Conservation (phyloP, 2,329 filamentous ascomycete species). For the Beauveria varroae region DNA sequence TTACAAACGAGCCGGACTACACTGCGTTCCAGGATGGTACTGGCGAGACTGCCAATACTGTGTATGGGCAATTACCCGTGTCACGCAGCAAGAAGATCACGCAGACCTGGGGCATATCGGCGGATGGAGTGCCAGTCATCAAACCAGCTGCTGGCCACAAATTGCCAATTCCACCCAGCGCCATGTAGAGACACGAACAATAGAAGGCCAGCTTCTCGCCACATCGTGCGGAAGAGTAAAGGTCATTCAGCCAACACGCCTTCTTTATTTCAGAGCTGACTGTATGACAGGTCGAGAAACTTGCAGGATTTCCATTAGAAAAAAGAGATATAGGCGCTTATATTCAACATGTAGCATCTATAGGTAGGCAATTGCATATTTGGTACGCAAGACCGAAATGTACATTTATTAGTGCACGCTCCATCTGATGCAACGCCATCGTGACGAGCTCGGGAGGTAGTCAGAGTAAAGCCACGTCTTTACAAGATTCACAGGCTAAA, state of each 20-base stretch:
- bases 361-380: neutral
- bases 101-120: neutral
- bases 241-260: neutral
- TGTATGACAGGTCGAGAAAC: neutral
- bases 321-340: neutral
- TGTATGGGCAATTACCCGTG: neutral
- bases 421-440: neutral
- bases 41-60: neutral
- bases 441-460: too few species aligned
- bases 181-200: neutral
- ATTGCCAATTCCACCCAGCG: neutral
- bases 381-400: neutral
- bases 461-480: too few species aligned
- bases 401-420: neutral
- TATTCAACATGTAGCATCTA: neutral
- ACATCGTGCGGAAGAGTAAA: neutral
- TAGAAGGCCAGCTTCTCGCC: neutral
- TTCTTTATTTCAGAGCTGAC: neutral
- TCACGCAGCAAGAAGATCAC: neutral
- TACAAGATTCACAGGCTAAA: too few species aligned
- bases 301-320: neutral
- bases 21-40: neutral
- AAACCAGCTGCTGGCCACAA: neutral
- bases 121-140: neutral
- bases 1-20: neutral